A percentile compares a stretch with the other conserved stretches of the same genome.
These are phyloP conservation scores for Hysterium pulicare DNA, from an alignment of 2,329 filamentous ascomycete species.

Conservation along the genomic window DNA sequence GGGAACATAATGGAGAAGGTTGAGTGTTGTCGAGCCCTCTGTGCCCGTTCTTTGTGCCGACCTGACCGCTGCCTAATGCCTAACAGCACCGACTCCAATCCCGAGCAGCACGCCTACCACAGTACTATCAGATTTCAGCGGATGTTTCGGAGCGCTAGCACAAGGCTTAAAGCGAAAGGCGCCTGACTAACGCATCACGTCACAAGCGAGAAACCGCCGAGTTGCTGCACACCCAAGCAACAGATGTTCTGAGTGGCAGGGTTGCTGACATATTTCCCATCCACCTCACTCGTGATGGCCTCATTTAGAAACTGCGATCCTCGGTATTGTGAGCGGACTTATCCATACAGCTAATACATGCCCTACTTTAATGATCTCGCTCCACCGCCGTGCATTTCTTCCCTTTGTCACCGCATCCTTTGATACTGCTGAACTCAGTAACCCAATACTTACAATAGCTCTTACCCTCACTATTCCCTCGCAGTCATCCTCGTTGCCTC, in stretches of 20 bases:
- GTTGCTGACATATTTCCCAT: conserved; percentile 16
- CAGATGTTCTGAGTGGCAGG: neutral
- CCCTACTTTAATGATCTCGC: neutral
- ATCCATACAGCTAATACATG: no score
- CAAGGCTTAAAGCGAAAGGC: neutral
- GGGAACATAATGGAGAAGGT: no score
- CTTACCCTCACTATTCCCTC: neutral
- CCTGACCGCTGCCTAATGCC: no score
- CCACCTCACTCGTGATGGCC: conserved; percentile 1
- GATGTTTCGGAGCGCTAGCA: conserved; percentile 1
- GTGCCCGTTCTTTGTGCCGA: no score
- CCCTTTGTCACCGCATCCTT: conserved; percentile 3
- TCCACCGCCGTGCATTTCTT: neutral
- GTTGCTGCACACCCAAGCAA: neutral
- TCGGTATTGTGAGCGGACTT: neutral
- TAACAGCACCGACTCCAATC: no score
- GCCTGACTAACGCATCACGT: neutral
- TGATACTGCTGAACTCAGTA: no score
- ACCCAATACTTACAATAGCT: neutral
- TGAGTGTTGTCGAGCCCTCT: no score
- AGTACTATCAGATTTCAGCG: no score
- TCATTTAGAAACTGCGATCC: neutral
- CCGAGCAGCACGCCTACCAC: no score
- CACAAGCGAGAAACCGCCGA: neutral
- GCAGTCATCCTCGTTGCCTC: neutral